Evolutionary conservation across 2,329 filamentous ascomycete genomes (phyloP).

Genomic region (Diaporthe sp.): DNA sequence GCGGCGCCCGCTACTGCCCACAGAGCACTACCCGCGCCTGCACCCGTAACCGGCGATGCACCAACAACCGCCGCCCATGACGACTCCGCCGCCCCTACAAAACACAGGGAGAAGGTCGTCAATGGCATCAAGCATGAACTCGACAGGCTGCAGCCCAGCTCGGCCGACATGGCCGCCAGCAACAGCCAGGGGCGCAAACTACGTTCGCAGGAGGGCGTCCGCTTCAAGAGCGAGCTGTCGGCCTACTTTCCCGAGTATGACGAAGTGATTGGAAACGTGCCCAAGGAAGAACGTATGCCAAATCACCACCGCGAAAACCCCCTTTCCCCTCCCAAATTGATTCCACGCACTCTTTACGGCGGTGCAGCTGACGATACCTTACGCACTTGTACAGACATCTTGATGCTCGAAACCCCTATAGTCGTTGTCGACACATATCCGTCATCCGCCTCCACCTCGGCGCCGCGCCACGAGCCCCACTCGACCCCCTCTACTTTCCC

Average conservation of each 20-base stretch:
- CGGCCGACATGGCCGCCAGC: conserved; percentile 59
- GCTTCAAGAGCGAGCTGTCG: conserved; percentile 91
- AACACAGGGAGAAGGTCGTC: conserved; percentile 68
- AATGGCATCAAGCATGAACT: conserved; percentile 74
- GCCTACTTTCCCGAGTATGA: conserved; percentile 95
- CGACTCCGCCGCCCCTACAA: conserved; percentile 53
- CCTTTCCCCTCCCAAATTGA: no score
- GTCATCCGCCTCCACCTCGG: conserved; percentile 46
- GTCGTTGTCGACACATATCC: conserved; percentile 71
- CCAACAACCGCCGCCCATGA: conserved; percentile 37
- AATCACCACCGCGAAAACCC: neutral
- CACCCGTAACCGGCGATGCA: conserved; percentile 43
- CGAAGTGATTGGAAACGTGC: conserved; percentile 89
- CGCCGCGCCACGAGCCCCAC: conserved; percentile 39
- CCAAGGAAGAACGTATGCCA: conserved; percentile 79
- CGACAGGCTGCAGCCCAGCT: conserved; percentile 65
- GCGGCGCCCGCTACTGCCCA: conserved; percentile 33
- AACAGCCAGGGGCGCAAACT: conserved; percentile 77
- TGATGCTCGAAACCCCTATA: conserved; percentile 80
- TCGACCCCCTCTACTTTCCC: conserved; percentile 48
- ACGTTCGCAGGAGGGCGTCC: conserved; percentile 85
- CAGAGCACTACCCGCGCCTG: conserved; percentile 36
- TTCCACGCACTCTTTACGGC: conserved; percentile 8
- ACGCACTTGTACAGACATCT: conserved; percentile 68
- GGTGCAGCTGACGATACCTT: conserved; percentile 36